Evolutionary conservation across 495 filamentous ascomycete genomes (phyloP).

Genomic region (Cercophora sp.): DNA sequence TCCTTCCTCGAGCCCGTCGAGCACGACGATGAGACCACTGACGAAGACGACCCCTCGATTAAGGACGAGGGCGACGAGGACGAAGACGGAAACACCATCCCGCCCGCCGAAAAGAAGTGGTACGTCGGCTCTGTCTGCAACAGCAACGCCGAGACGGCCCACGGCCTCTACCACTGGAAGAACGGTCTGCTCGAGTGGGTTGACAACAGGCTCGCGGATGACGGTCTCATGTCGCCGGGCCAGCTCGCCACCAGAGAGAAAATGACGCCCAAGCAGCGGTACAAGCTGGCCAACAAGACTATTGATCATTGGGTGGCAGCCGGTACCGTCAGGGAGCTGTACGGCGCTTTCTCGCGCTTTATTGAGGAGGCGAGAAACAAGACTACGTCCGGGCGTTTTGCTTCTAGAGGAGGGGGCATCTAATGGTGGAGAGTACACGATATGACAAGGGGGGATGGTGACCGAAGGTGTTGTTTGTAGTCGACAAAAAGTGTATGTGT

Average conservation of each 20-base stretch:
- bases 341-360: slow-evolving; percentile 31
- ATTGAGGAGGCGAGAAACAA: slow-evolving; percentile 36
- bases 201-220: slow-evolving; percentile 51
- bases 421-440: no score
- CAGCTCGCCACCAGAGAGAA: slow-evolving; percentile 42
- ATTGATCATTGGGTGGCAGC: slow-evolving; percentile 30
- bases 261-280: slow-evolving; percentile 48
- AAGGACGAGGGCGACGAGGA: slow-evolving; percentile 37
- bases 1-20: slow-evolving; percentile 57
- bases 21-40: neutral
- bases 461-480: no score
- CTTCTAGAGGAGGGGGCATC: neutral
- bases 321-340: slow-evolving; percentile 27
- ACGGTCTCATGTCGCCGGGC: slow-evolving; percentile 45
- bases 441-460: no score
- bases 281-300: slow-evolving; percentile 48
- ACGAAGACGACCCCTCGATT: slow-evolving; percentile 48
- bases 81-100: slow-evolving; percentile 35
- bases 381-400: slow-evolving; percentile 18
- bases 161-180: slow-evolving; percentile 72
- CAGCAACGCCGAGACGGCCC: slow-evolving; percentile 63
- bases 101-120: slow-evolving; percentile 37
- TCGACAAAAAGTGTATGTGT: no score
- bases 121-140: slow-evolving; percentile 50
- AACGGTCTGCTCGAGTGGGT: slow-evolving; percentile 68